Conservation (phyloP, 2,329 filamentous ascomycete genomes). For the Diaporthe destruens region DNA sequence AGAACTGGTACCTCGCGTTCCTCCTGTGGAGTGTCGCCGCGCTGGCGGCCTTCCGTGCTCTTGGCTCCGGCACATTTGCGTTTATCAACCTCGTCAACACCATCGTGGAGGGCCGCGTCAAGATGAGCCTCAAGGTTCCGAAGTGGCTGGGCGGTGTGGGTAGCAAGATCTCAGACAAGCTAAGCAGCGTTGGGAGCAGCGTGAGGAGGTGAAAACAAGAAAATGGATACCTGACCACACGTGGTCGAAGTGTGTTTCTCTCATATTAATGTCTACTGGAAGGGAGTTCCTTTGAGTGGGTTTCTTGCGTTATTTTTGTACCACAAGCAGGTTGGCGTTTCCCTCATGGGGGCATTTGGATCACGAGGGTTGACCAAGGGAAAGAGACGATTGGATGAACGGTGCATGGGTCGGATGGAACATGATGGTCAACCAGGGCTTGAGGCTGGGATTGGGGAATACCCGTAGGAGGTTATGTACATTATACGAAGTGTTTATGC, state of each 20-base stretch:
- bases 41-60: constrained; percentile 87
- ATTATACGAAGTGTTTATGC: constrained; percentile 13
- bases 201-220: constrained; percentile 49
- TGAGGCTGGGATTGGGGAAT: neutral
- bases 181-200: constrained; percentile 63
- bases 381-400: neutral
- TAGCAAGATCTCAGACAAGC: constrained; percentile 59
- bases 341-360: neutral
- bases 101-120: constrained; percentile 86
- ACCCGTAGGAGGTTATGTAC: constrained; percentile 24
- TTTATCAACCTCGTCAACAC: constrained; percentile 87
- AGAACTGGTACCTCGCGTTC: constrained; percentile 92
- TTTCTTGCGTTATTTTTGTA: constrained; percentile 11
- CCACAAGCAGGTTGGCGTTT: constrained; percentile 15
- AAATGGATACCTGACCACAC: constrained; percentile 37
- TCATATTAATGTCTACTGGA: constrained; percentile 12
- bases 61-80: constrained; percentile 85
- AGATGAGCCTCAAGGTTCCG: constrained; percentile 67
- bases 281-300: constrained; percentile 5
- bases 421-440: constrained; percentile 14
- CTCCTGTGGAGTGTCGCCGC: constrained; percentile 92
- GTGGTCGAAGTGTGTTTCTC: neutral
- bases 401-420: neutral
- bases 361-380: constrained; percentile 1
- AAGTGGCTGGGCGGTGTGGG: constrained; percentile 62